These are phyloP conservation scores for Fusarium subtropicale DNA, from an alignment of 2,329 filamentous ascomycete genomes.

Conservation along the genomic window DNA sequence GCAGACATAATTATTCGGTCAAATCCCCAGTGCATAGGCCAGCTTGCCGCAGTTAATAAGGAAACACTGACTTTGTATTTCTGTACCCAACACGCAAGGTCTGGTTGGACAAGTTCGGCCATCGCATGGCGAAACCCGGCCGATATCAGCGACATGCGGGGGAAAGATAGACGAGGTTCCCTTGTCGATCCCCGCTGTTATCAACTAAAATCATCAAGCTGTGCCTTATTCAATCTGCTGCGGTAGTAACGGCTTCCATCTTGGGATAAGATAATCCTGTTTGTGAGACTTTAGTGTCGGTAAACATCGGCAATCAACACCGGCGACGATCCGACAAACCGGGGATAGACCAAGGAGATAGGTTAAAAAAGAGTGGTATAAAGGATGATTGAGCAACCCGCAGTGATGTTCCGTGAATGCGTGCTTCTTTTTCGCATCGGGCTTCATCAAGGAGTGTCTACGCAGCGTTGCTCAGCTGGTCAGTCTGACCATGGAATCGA, in stretches of 20 bases:
- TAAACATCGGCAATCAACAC: neutral
- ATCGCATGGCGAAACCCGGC: slow-evolving; percentile 5
- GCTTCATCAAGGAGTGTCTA: neutral
- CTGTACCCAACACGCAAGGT: fast-evolving
- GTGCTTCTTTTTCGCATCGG: neutral
- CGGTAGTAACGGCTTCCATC: neutral
- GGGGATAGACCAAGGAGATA: neutral
- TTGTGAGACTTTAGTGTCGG: neutral
- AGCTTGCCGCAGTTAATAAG: neutral
- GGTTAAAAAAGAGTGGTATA: too few relatives aligned
- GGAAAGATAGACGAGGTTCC: neutral
- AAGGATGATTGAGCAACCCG: neutral
- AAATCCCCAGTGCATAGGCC: fast-evolving
- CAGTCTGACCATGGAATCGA: neutral
- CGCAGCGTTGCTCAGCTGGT: neutral
- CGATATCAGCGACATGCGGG: neutral
- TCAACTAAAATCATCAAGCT: neutral
- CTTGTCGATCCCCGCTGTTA: neutral
- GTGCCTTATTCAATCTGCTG: neutral
- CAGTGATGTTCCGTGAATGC: neutral
- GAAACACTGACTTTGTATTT: neutral
- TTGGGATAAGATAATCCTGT: neutral
- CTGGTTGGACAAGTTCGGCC: neutral
- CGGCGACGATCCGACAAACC: neutral
- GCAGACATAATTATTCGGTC: neutral